phyloP scores from a whole-genome alignment of 129 eudicot genomes.

The Ambrosia trifida region DNA sequence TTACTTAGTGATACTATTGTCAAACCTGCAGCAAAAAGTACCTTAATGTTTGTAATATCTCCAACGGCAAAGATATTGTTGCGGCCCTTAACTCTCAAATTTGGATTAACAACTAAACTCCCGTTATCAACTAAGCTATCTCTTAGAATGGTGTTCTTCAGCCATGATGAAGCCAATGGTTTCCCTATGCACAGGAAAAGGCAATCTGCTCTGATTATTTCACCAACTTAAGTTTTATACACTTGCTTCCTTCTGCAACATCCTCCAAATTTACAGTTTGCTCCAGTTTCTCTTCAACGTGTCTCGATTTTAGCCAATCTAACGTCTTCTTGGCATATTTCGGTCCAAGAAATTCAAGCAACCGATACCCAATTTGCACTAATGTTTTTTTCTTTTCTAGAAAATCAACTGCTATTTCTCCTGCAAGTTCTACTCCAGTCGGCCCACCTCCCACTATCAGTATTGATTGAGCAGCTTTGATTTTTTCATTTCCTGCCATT shows the following conservation, averaged over 20 bases:
- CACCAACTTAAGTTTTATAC: conserved; percentile 62
- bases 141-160: conserved; percentile 49
- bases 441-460: conserved; percentile 92
- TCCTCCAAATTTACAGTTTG: conserved; percentile 57
- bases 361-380: conserved; percentile 66
- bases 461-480: conserved; percentile 65
- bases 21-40: too few relatives aligned
- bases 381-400: conserved; percentile 61
- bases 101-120: conserved; percentile 61
- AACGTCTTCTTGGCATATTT: conserved; percentile 72
- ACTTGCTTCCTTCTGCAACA: conserved; percentile 45
- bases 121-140: conserved; percentile 57
- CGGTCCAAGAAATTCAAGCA: conserved; percentile 78
- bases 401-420: conserved; percentile 76
- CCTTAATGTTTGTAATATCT: conserved; percentile 86
- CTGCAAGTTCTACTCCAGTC: conserved; percentile 88
- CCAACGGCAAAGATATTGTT: conserved; percentile 75
- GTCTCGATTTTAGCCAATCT: conserved; percentile 67
- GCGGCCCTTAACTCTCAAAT: conserved; percentile 61
- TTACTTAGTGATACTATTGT: too few relatives aligned
- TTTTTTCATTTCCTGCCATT: conserved; percentile 63
- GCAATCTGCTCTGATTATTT: conserved; percentile 68
- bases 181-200: conserved; percentile 76
- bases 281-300: conserved; percentile 65
- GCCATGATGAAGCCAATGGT: conserved; percentile 71